phyloP scores from a whole-genome alignment of 2,329 filamentous ascomycete species.

The Talaromyces piceae region DNA sequence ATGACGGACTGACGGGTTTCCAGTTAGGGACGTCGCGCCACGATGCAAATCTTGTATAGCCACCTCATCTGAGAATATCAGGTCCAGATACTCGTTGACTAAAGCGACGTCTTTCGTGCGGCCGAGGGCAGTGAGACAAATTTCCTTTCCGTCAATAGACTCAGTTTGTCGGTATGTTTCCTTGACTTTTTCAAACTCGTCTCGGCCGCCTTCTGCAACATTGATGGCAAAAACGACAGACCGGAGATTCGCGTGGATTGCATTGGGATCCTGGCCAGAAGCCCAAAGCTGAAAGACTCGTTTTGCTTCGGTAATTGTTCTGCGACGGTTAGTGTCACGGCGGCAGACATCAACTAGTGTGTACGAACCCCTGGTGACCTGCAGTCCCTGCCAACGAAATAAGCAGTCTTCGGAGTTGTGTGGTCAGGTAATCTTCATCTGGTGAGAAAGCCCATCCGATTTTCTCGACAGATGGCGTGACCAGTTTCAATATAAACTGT shows the following conservation, averaged over 20 bases:
- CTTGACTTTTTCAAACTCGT: constrained; percentile 68
- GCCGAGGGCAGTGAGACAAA: constrained; percentile 69
- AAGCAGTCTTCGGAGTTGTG: constrained; percentile 74
- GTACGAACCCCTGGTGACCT: constrained; percentile 63
- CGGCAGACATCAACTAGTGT: neutral
- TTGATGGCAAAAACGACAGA: constrained; percentile 72
- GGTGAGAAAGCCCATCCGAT: constrained; percentile 80
- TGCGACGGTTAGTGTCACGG: constrained; percentile 24
- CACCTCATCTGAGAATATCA: constrained; percentile 78
- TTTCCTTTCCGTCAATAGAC: constrained; percentile 85
- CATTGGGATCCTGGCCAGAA: constrained; percentile 54
- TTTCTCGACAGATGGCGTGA: constrained; percentile 65
- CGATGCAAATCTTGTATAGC: constrained; percentile 82
- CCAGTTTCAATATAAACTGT: constrained; percentile 70
- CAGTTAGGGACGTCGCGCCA: constrained; percentile 63
- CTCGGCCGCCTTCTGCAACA: constrained; percentile 62
- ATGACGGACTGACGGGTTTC: constrained; percentile 64
- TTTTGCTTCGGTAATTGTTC: constrained; percentile 64
- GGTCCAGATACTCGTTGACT: constrained; percentile 59
- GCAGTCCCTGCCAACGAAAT: constrained; percentile 67
- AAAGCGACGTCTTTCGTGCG: constrained; percentile 62
- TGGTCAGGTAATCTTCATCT: constrained; percentile 71
- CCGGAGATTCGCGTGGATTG: constrained; percentile 76
- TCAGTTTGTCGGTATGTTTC: constrained; percentile 76
- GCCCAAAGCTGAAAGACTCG: constrained; percentile 75